These are phyloP conservation scores for Rhododendron vialii DNA, from an alignment of 148 eudicot genomes.

Conservation along the genomic window DNA sequence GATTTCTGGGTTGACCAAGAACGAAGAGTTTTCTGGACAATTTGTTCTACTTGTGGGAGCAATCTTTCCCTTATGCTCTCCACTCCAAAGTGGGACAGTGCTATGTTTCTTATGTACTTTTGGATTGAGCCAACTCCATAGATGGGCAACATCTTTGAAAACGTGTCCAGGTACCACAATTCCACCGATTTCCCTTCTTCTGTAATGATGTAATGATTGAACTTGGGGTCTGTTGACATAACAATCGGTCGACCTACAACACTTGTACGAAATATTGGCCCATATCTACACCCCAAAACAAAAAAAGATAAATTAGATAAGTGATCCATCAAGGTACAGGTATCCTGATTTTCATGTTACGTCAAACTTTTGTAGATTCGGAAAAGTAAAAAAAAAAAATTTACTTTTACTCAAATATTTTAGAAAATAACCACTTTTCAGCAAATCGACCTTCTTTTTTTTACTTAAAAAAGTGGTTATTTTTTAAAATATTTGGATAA, in stretches of 20 bases:
- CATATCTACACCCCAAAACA: background rate
- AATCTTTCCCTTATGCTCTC: slow-evolving; percentile 3
- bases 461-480: too few species aligned
- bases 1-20: background rate
- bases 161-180: slow-evolving; percentile 4
- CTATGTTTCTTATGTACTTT: slow-evolving; percentile 4
- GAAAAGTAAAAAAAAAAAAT: too few species aligned
- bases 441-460: too few species aligned
- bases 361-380: too few species aligned
- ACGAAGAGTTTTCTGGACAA: background rate
- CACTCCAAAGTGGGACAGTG: background rate
- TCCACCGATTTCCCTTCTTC: slow-evolving; percentile 7
- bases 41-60: background rate
- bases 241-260: background rate
- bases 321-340: background rate
- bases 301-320: background rate
- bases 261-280: background rate
- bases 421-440: too few species aligned
- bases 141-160: slow-evolving; percentile 1
- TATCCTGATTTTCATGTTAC: background rate
- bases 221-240: background rate
- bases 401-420: too few species aligned
- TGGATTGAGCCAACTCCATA: background rate
- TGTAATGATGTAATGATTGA: background rate
- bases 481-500: too few species aligned